Evolutionary conservation across 139 green algal species (phyloP).

Genomic region (Chlamydomonas sp.): DNA sequence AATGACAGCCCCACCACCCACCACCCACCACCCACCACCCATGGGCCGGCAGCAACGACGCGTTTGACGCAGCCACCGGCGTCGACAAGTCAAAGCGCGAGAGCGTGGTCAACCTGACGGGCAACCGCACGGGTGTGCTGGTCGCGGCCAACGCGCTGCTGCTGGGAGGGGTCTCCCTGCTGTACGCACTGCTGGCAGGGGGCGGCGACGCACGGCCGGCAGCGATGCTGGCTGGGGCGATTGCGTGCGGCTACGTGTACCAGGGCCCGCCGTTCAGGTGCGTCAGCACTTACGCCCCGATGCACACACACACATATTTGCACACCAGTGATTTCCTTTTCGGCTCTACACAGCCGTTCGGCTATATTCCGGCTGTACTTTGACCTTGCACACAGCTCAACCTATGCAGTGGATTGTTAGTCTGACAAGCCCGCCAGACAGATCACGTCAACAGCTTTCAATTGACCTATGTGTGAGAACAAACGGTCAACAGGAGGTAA

Average conservation of each 20-base stretch:
- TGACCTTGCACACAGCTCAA: no score
- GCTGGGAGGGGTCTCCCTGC: constrained; percentile 38
- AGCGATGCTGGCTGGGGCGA: constrained; percentile 65
- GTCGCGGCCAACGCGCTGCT: constrained; percentile 18
- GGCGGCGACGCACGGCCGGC: constrained; percentile 22
- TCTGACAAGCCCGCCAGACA: no score
- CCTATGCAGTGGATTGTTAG: no score
- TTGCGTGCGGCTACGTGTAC: constrained; percentile 91
- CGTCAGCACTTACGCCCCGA: no score
- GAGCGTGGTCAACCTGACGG: constrained; percentile 87
- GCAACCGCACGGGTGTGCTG: constrained; percentile 37
- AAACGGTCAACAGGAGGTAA: no score
- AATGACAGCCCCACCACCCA: not conserved
- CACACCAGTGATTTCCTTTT: no score
- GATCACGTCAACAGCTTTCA: no score
- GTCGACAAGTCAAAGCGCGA: constrained; percentile 88
- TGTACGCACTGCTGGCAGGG: constrained; percentile 35
- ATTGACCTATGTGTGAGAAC: no score
- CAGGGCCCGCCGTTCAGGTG: constrained; percentile 94
- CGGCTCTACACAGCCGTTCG: no score
- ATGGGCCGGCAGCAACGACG: constrained; percentile 81
- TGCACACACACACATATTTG: no score
- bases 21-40: not conserved
- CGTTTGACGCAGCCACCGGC: constrained; percentile 83
- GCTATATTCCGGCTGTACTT: no score